These are phyloP conservation scores for Trifolium fragiferum DNA, from an alignment of 306 rosid genomes.

Conservation along the genomic window DNA sequence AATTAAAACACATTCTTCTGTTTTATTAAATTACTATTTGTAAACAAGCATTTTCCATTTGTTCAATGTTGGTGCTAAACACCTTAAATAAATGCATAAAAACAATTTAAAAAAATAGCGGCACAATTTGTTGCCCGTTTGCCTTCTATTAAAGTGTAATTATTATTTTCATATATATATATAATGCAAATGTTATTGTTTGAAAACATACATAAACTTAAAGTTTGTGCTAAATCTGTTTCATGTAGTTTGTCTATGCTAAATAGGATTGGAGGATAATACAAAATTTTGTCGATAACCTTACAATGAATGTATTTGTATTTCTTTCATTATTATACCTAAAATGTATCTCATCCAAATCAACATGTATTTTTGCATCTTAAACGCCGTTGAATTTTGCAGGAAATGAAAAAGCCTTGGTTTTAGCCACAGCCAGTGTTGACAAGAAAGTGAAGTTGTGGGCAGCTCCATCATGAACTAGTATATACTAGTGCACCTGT, in stretches of 20 bases:
- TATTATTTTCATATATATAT: too few species aligned
- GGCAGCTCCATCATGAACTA: constrained; percentile 71
- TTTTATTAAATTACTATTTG: too few species aligned
- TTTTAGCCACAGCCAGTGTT: constrained; percentile 81
- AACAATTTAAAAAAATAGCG: not conserved
- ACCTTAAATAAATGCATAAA: not conserved
- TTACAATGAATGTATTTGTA: not conserved
- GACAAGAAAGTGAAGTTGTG: constrained; percentile 98
- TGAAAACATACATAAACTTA: not conserved
- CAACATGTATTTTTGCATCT: not conserved
- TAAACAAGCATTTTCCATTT: not conserved
- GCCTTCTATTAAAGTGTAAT: too few species aligned
- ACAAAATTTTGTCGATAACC: constrained; percentile 4
- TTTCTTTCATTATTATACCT: not conserved
- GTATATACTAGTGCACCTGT: constrained; percentile 16
- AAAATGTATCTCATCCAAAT: not conserved
- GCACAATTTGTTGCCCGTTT: too few species aligned
- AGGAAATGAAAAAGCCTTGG: constrained; percentile 64
- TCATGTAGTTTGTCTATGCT: constrained; percentile 11
- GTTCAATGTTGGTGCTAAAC: not conserved
- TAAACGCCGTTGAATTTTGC: constrained; percentile 12
- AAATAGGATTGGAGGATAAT: constrained; percentile 10
- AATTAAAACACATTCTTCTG: too few species aligned
- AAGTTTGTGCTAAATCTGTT: constrained; percentile 17
- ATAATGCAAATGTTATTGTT: too few species aligned